Conservation (phyloP, 495 filamentous ascomycete genomes). For the Halenospora varia region DNA sequence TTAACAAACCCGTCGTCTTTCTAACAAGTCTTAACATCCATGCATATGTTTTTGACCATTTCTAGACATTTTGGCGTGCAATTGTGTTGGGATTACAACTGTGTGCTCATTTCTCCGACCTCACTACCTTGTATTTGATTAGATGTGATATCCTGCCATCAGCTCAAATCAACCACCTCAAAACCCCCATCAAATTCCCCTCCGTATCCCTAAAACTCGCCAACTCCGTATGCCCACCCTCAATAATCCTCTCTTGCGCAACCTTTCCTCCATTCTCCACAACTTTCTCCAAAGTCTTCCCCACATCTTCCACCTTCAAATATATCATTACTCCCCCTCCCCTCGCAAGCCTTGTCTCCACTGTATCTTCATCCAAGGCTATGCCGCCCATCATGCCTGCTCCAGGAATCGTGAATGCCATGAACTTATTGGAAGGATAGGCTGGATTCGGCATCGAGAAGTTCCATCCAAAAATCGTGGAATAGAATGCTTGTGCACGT, state of each 20-base stretch:
- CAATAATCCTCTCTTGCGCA: not conserved
- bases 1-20: too few relatives aligned
- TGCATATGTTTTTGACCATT: too few relatives aligned
- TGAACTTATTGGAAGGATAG: not conserved
- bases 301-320: constrained; percentile 3
- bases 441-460: not conserved
- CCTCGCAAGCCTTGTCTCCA: not conserved
- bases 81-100: too few relatives aligned
- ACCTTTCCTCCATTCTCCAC: not conserved
- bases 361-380: not conserved
- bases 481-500: not conserved
- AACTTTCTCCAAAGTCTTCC: constrained; percentile 4
- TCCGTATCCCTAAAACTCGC: constrained; percentile 3
- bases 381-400: not conserved
- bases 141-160: too few relatives aligned
- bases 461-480: not conserved
- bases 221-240: constrained; percentile 1
- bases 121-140: too few relatives aligned
- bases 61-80: too few relatives aligned
- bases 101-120: too few relatives aligned
- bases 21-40: too few relatives aligned
- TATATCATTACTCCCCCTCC: not conserved
- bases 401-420: not conserved
- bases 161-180: not conserved
- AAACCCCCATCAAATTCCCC: constrained; percentile 1